A percentile compares a stretch with the other conserved stretches of the same genome.
phyloP scores from a whole-genome alignment of 805 yeast species.

The Candida andamanensis region DNA sequence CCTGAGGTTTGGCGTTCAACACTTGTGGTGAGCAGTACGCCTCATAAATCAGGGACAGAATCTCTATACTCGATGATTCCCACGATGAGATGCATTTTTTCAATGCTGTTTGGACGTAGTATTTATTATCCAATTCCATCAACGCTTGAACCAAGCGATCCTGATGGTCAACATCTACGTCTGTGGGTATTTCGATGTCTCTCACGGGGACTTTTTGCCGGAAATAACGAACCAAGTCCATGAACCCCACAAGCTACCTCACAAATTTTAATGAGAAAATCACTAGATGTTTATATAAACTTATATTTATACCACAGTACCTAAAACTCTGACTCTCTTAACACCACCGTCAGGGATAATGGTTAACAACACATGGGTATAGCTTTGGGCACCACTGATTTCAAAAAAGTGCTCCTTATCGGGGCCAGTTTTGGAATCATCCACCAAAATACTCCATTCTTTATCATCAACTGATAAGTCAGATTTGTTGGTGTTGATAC shows the following conservation, averaged over 20 bases:
- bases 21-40: constrained; percentile 27
- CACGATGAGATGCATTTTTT: constrained; percentile 33
- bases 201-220: constrained; percentile 11
- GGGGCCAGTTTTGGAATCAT: constrained; percentile 70
- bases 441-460: constrained; percentile 63
- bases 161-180: constrained; percentile 1
- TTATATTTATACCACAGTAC: too few relatives aligned
- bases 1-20: constrained; percentile 25
- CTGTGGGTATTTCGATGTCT: background rate
- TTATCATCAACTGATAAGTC: constrained; percentile 36
- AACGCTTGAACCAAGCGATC: constrained; percentile 1
- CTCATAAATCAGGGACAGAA: constrained; percentile 40
- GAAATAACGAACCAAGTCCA: constrained; percentile 4
- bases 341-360: constrained; percentile 97
- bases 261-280: too few relatives aligned
- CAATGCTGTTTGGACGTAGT: constrained; percentile 46
- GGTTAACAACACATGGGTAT: constrained; percentile 70
- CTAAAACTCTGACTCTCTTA: constrained; percentile 82
- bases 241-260: too few relatives aligned
- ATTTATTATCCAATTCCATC: constrained; percentile 32
- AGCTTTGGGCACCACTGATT: constrained; percentile 25
- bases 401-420: constrained; percentile 70
- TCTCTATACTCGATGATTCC: constrained; percentile 28
- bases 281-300: too few relatives aligned
- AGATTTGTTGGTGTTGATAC: constrained; percentile 30